Evolutionary conservation across 495 filamentous ascomycete species (phyloP), one percentile per base, ranked within the genome.

Genomic region (Podospora conica): DNA sequence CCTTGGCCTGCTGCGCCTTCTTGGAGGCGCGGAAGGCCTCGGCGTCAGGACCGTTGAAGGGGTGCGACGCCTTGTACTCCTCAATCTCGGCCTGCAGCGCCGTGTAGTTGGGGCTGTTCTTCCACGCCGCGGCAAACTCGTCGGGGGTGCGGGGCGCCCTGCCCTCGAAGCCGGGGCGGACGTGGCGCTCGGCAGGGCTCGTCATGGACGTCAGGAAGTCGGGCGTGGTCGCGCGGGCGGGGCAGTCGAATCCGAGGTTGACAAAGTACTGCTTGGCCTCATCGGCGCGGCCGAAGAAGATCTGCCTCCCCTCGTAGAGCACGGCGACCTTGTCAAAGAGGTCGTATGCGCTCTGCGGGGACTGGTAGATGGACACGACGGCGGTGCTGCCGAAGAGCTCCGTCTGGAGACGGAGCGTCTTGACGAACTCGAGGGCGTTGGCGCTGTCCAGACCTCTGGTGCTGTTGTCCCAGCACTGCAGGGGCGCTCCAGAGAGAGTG

Each of bases 391-490:
- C 82, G 56, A 84, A 82, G 60, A 91, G 77, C 55, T 91, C 85
- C 5, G 88, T 89, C 53, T 86, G 84, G 9, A 89, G 74, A 31
- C 86, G 82, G 21, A 96, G 72, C 4, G 86, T 88, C 74, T 84
- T 87, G 66, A 86, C 85, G 61, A 93, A 96, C 71, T 93, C 89
- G n/a, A 94, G 76, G 53, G 91, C 91, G 25, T 89, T 94, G 65
- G 90, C 87, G 64, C 86, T 89, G 71, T 96, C 91, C 24, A 96
- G 74, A 67, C 91, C 91, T 75, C 91, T 81, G 7, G 91, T 94
- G 66, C 86, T 90, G 76, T 91, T 91, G 70, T 95, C 91, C 91
- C 91, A 96, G 79, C 90, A 92, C 70, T 91, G 89, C 12, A 96
- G 75, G 0, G 89, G 87, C 23, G 84, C 84, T 9, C 83, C 82